Evolutionary conservation across 192 early-diverging fungal genomes (phyloP).

Genomic region (Backusella liffmaniae): DNA sequence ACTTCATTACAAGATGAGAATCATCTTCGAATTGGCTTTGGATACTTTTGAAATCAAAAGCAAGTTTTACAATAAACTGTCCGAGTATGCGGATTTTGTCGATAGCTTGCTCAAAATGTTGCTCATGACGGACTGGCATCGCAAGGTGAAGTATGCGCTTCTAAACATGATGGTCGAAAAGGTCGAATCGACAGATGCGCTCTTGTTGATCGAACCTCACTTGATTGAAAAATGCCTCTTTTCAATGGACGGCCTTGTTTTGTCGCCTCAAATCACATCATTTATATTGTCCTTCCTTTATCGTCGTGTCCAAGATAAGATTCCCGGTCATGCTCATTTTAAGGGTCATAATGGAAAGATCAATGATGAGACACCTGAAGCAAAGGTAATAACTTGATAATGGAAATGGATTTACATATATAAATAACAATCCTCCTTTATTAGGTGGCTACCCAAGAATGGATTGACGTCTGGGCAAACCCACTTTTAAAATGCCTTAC

Average conservation of each 20-base stretch:
- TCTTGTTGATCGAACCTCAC: constrained; percentile 60
- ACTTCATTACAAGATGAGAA: constrained; percentile 68
- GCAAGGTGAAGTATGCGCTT: constrained; percentile 81
- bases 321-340: constrained; percentile 14
- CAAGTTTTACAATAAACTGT: constrained; percentile 10
- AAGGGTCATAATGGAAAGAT: constrained; percentile 19
- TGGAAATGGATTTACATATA: not conserved
- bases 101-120: constrained; percentile 62
- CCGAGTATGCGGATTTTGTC: constrained; percentile 47
- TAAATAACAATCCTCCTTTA: not conserved
- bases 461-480: constrained; percentile 56
- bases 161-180: constrained; percentile 60
- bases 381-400: constrained; percentile 8
- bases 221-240: constrained; percentile 60
- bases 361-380: not conserved
- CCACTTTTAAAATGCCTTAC: constrained; percentile 55
- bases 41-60: constrained; percentile 54
- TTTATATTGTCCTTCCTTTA: constrained; percentile 47
- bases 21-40: constrained; percentile 71
- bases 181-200: constrained; percentile 44
- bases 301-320: constrained; percentile 27
- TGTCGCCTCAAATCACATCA: constrained; percentile 47
- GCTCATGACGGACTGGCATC: constrained; percentile 74
- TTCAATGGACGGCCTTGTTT: constrained; percentile 54
- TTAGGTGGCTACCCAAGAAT: constrained; percentile 32